phyloP scores from a whole-genome alignment of 352 stramenopile species.

The Phytophthora megakarya region DNA sequence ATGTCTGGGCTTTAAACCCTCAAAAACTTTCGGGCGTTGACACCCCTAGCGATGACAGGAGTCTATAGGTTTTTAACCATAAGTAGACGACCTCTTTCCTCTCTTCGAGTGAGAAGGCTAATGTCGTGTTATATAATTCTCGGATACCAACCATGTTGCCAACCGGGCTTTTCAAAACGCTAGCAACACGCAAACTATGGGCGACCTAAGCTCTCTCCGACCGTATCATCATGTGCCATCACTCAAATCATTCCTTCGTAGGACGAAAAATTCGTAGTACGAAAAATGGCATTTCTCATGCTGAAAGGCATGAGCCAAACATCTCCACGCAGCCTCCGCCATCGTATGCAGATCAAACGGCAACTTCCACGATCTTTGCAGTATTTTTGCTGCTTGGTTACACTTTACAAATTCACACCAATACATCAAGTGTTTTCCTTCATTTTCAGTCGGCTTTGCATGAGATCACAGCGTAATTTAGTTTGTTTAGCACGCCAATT shows the following conservation, averaged over 20 bases:
- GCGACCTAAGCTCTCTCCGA: conserved; percentile 69
- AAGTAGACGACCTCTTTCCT: too few relatives aligned
- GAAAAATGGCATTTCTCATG: conserved; percentile 45
- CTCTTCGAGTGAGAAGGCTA: too few relatives aligned
- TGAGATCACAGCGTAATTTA: conserved; percentile 20
- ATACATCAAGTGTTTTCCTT: conserved; percentile 1
- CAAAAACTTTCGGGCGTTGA: too few relatives aligned
- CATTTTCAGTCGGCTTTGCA: too few relatives aligned
- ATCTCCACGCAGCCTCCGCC: conserved; percentile 43
- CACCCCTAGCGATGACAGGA: too few relatives aligned
- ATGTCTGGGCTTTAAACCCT: too few relatives aligned
- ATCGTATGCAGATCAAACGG: conserved; percentile 48
- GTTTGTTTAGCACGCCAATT: conserved; percentile 13
- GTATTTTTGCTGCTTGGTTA: conserved; percentile 19
- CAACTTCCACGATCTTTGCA: conserved; percentile 42
- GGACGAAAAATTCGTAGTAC: conserved; percentile 30
- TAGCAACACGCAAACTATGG: too few relatives aligned
- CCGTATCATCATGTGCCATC: conserved; percentile 47
- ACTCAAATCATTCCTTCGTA: conserved; percentile 8
- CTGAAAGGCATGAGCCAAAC: conserved; percentile 42
- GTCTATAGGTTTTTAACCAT: too few relatives aligned
- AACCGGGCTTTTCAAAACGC: too few relatives aligned
- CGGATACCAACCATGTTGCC: too few relatives aligned
- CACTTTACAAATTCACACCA: conserved; percentile 8
- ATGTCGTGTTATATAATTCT: too few relatives aligned